A percentile compares a stretch with the other conserved stretches of the same genome.
Evolutionary conservation across 306 rosid genomes (phyloP).

Genomic region (Malus orientalis): DNA sequence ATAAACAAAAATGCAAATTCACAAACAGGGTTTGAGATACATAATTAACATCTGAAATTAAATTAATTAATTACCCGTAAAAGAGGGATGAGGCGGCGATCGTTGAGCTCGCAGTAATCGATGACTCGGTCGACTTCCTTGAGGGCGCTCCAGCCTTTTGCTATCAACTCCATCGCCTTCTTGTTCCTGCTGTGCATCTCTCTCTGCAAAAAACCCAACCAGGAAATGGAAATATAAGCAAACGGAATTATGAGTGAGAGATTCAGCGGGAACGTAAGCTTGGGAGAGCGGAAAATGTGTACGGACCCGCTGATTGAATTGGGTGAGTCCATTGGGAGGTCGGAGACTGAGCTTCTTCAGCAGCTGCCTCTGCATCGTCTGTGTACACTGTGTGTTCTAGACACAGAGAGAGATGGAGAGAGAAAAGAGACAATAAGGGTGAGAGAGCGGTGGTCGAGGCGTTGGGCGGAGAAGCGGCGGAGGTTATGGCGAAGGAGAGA

Average conservation of each 20-base stretch:
- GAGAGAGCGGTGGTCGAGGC: not conserved
- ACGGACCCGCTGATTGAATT: slow-evolving; percentile 46
- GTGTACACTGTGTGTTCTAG: not conserved
- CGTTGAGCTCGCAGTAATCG: slow-evolving; percentile 72
- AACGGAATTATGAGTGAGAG: not conserved
- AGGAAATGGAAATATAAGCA: not conserved
- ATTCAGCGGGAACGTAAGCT: not conserved
- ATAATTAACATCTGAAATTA: not conserved
- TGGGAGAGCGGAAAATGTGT: not conserved
- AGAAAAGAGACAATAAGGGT: not conserved
- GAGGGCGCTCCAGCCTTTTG: slow-evolving; percentile 83
- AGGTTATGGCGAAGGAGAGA: not conserved
- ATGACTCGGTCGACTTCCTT: slow-evolving; percentile 89
- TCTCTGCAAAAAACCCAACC: slow-evolving; percentile 37
- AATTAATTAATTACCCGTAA: slow-evolving; percentile 39
- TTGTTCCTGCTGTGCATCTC: slow-evolving; percentile 73
- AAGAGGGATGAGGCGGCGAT: slow-evolving; percentile 73
- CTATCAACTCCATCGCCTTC: slow-evolving; percentile 75
- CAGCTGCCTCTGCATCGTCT: slow-evolving; percentile 35
- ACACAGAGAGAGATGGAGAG: not conserved
- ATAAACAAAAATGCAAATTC: not conserved
- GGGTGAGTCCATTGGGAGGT: slow-evolving; percentile 23
- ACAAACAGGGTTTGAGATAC: not conserved
- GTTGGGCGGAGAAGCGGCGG: not conserved
- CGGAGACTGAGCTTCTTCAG: slow-evolving; percentile 21